A percentile compares a stretch with the other conserved stretches of the same genome.
Evolutionary conservation across 768 basidiomycete species (phyloP).

Genomic region (Gyrodon lividus): DNA sequence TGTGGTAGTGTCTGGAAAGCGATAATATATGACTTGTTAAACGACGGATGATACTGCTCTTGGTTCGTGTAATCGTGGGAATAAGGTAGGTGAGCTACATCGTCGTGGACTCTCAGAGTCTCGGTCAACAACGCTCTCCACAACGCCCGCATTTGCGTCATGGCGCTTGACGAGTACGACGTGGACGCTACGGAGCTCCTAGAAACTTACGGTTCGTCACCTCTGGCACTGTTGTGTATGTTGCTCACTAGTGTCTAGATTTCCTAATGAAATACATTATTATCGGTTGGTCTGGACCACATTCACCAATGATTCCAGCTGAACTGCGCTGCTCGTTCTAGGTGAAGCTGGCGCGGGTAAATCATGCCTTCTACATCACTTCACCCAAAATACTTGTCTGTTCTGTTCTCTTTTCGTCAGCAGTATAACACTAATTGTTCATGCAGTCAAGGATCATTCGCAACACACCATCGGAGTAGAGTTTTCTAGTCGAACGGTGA

Average conservation of each 20-base stretch:
- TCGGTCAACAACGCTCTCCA: background rate
- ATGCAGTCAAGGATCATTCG: slow-evolving; percentile 90
- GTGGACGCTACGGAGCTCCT: slow-evolving; percentile 87
- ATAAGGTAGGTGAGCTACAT: too few species aligned
- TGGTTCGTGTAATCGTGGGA: slow-evolving; percentile 21
- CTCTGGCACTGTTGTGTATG: background rate
- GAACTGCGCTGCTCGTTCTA: slow-evolving; percentile 30
- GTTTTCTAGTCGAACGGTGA: slow-evolving; percentile 92
- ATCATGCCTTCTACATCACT: slow-evolving; percentile 94
- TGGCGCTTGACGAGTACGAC: slow-evolving; percentile 66
- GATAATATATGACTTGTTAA: too few species aligned
- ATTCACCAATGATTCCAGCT: slow-evolving; percentile 5
- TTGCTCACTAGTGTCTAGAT: slow-evolving; percentile 51
- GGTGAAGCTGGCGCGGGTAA: slow-evolving; percentile 98
- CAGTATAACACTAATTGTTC: slow-evolving; percentile 8
- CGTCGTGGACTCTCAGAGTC: too few species aligned
- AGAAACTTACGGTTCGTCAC: slow-evolving; percentile 82
- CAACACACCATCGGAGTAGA: slow-evolving; percentile 99
- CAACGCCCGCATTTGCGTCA: slow-evolving; percentile 30
- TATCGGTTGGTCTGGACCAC: slow-evolving; percentile 59
- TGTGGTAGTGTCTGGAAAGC: too few species aligned
- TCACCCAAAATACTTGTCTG: slow-evolving; percentile 93
- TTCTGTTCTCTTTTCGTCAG: slow-evolving; percentile 18
- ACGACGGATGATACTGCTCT: too few species aligned
- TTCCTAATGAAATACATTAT: slow-evolving; percentile 99